Conservation (phyloP, 495 filamentous ascomycete genomes). For the Penicillium goetzii region DNA sequence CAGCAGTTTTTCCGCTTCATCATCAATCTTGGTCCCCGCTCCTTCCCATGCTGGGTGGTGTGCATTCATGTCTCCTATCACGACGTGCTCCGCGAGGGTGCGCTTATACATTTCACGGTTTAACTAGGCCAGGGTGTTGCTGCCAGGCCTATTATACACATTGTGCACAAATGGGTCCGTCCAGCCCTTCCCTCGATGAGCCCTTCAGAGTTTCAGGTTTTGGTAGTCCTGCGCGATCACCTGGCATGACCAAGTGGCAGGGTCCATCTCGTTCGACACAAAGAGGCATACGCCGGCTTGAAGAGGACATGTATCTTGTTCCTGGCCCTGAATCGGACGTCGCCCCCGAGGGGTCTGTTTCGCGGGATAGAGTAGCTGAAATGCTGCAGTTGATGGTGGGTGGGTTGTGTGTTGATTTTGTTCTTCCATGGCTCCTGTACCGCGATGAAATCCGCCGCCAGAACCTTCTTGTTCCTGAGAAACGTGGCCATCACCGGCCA, state of each 20-base stretch:
- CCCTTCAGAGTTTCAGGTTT: conserved; percentile 7
- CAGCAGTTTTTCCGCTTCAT: conserved; percentile 15
- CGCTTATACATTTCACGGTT: conserved; percentile 10
- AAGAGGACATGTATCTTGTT: not conserved
- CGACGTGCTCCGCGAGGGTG: conserved; percentile 14
- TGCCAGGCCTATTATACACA: conserved; percentile 18
- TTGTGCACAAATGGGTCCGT: conserved; percentile 18
- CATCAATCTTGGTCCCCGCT: conserved; percentile 8
- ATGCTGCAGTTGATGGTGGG: conserved; percentile 7
- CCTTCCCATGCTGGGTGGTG: conserved; percentile 21
- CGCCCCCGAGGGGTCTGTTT: no score
- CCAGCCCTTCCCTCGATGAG: conserved; percentile 5
- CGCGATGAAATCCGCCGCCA: conserved; percentile 3
- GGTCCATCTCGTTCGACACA: conserved; percentile 15
- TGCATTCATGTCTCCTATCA: conserved; percentile 21
- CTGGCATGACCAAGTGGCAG: conserved; percentile 8
- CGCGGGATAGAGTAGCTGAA: conserved; percentile 11
- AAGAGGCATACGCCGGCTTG: conserved; percentile 8
- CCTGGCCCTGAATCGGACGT: not conserved
- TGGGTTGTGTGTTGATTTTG: conserved; percentile 5
- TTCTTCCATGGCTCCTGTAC: conserved; percentile 15
- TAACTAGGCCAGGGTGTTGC: conserved; percentile 3
- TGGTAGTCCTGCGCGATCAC: conserved; percentile 13
- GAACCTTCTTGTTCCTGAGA: conserved; percentile 12
- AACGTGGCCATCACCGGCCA: conserved; percentile 15